A percentile compares a stretch with the other conserved stretches of the same genome.
Conservation (phyloP, 2,329 filamentous ascomycete genomes). For the Pseudocercospora macadamiae region DNA sequence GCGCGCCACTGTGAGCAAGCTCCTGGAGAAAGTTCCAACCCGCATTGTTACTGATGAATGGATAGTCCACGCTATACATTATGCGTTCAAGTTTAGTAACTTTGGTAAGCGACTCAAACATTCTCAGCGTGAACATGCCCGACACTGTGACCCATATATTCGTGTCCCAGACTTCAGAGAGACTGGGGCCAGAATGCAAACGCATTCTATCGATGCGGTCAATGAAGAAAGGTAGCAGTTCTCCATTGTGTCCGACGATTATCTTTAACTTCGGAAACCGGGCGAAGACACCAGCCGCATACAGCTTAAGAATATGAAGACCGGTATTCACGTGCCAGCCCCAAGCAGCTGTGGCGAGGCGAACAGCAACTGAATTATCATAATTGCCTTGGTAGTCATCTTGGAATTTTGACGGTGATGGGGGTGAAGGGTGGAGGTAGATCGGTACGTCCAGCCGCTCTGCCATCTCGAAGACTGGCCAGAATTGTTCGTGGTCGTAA, state of each 20-base stretch:
- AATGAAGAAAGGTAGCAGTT: slow-evolving; percentile 59
- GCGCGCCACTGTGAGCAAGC: slow-evolving; percentile 51
- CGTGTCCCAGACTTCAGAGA: slow-evolving; percentile 25
- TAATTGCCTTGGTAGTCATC: slow-evolving; percentile 45
- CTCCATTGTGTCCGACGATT: slow-evolving; percentile 59
- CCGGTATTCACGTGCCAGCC: slow-evolving; percentile 57
- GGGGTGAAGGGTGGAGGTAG: slow-evolving; percentile 54
- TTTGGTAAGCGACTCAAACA: slow-evolving; percentile 31
- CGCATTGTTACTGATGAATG: slow-evolving; percentile 53
- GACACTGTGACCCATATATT: slow-evolving; percentile 63
- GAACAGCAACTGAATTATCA: slow-evolving; percentile 19
- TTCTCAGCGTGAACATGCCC: slow-evolving; percentile 47
- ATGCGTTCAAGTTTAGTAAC: slow-evolving; percentile 48
- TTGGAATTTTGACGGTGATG: slow-evolving; percentile 38
- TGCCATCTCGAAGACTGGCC: slow-evolving; percentile 31
- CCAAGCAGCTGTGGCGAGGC: slow-evolving; percentile 46
- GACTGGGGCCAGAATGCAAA: slow-evolving; percentile 8
- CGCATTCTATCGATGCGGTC: slow-evolving; percentile 43
- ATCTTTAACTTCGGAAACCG: slow-evolving; percentile 57
- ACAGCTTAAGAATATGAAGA: slow-evolving; percentile 54
- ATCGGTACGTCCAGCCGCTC: slow-evolving; percentile 52
- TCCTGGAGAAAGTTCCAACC: slow-evolving; percentile 53
- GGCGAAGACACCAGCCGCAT: slow-evolving; percentile 58
- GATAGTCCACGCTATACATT: slow-evolving; percentile 61
- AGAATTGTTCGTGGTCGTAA: slow-evolving; percentile 31